phyloP scores from a whole-genome alignment of 345 rosid genomes.

The Gynandropsis gynandra region DNA sequence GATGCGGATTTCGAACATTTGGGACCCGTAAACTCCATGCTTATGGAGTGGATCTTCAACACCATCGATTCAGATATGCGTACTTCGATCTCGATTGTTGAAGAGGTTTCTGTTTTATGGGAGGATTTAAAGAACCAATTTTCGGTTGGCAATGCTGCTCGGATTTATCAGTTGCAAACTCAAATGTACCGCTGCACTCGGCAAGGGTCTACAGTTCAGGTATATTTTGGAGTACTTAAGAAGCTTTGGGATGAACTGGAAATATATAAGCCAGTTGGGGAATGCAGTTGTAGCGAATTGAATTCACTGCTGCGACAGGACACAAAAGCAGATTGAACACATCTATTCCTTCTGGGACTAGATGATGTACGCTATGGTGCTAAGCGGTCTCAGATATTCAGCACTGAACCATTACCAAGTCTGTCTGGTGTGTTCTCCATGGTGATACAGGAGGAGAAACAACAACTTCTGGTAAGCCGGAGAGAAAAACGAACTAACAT shows the following conservation, averaged over 20 bases:
- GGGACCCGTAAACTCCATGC: not conserved
- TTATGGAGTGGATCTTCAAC: not conserved
- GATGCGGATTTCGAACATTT: no score
- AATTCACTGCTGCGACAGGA: not conserved
- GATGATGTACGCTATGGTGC: not conserved
- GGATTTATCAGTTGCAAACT: not conserved
- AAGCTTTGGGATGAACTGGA: constrained; percentile 1
- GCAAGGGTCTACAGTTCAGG: not conserved
- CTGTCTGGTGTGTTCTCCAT: not conserved
- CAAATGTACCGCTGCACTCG: not conserved
- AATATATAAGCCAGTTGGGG: not conserved
- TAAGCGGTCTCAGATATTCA: not conserved
- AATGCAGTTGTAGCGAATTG: not conserved
- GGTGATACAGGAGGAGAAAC: not conserved
- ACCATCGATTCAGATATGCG: not conserved
- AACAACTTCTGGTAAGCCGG: not conserved
- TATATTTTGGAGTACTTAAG: not conserved
- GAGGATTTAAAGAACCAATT: not conserved
- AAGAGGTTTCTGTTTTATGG: not conserved
- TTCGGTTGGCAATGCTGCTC: not conserved
- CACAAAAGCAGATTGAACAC: not conserved
- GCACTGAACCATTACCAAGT: not conserved
- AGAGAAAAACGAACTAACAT: no score
- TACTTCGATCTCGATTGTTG: not conserved
- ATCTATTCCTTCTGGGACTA: not conserved